Evolutionary conservation across 2,329 filamentous ascomycete species (phyloP), one percentile per base, ranked within the genome.

Genomic region (Biscogniauxia marginata): DNA sequence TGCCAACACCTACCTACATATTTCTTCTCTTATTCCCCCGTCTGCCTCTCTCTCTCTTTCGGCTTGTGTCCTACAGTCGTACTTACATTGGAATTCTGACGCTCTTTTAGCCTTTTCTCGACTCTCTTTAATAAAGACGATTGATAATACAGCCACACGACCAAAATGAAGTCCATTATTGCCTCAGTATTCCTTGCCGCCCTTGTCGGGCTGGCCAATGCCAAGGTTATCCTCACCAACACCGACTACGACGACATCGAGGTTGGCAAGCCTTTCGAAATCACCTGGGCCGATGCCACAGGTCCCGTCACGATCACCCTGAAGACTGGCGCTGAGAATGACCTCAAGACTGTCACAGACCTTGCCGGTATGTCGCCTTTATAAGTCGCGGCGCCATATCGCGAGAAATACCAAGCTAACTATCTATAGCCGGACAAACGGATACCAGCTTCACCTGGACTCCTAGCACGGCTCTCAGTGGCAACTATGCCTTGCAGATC

Each of bases 401-500:
- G 21, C 21, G 11, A 8, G 18, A n/a, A n/a, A 43, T 20, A 23
- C 39, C 47, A 44, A 55, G 47, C 47, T 63, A 54, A 64, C 55
- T 9, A 20, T 50, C 21, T 24, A 23, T 56, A 79, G 75, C 73
- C 39, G 66, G 60, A 56, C 59, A 67, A 49, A 66, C 71, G 47
- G 73, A 68, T 53, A 59, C 54, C 34, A 74, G 71, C 54, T 76
- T 68, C 71, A 71, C 68, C 57, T 78, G 74, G 73, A 71, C 68
- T 16, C 73, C 75, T 13, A 60, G 71, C 22, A 46, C 66, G n/a
- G 63, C 63, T 56, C 67, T 79, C 55, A 63, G 69, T 23, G 78
- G 71, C 67, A 65, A 63, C 25, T 81, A 81, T 63, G 77, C 78
- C 59, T 71, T 81, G 61, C 69, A 75, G 69, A 79, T 81, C 64